phyloP scores from a whole-genome alignment of 768 basidiomycete species.

The Cytidiella melzeri region DNA sequence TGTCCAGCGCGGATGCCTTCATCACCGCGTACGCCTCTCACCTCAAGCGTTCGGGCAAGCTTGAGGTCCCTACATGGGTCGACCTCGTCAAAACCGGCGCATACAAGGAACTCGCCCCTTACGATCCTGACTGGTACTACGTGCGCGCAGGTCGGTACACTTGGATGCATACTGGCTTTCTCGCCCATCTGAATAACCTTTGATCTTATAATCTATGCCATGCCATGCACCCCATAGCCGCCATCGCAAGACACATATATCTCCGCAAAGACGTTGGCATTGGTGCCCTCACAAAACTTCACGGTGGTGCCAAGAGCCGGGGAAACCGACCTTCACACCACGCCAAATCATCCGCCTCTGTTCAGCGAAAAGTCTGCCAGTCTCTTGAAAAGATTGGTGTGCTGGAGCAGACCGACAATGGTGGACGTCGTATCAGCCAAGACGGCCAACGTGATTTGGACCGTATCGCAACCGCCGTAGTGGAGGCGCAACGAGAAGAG shows the following conservation, averaged over 20 bases:
- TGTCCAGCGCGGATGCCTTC: conserved; percentile 81
- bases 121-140: conserved; percentile 99
- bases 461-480: conserved; percentile 86
- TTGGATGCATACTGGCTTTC: neutral
- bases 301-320: conserved; percentile 92
- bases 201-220: neutral
- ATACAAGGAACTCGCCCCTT: conserved; percentile 97
- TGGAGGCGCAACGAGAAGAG: conserved; percentile 69
- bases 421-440: conserved; percentile 93
- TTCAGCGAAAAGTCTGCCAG: conserved; percentile 95
- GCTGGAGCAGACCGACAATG: conserved; percentile 87
- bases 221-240: conserved; percentile 45
- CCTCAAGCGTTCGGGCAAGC: conserved; percentile 97
- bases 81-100: conserved; percentile 98
- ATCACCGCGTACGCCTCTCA: conserved; percentile 93
- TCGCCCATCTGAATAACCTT: neutral
- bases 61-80: conserved; percentile 98
- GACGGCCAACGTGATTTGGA: conserved; percentile 96
- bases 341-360: conserved; percentile 74
- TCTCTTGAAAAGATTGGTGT: conserved; percentile 98
- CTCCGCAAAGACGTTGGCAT: conserved; percentile 96
- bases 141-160: conserved; percentile 82
- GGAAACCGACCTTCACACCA: conserved; percentile 98
- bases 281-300: conserved; percentile 90
- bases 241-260: conserved; percentile 98